Evolutionary conservation across 164 flowering plant species (phyloP), one percentile per base, ranked within the genome.

Genomic region (Magnolia changhungtana): DNA sequence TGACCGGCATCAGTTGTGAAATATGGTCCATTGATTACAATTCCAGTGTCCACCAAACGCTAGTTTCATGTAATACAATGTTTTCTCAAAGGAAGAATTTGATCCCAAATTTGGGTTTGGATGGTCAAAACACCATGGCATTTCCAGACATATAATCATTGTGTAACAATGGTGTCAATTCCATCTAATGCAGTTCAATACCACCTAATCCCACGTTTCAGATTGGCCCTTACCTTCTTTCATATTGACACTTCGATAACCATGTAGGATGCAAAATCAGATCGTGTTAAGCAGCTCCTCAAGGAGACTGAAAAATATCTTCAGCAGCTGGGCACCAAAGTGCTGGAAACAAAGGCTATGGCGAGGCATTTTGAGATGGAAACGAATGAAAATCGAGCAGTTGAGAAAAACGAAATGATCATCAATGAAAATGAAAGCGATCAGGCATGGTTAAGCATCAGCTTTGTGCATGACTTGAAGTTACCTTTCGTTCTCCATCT

Each of bases 251-350:
- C 19, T 37, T 31, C 0, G 5, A 8, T 64, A 7, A 58, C 72
- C 70, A 24, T 80, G 20, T 52, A 96, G 99, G 99, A 96, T 88
- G 97, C 99, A 63, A 96, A 96, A 82, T 96, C 99, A 52, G 99
- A 96, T 77, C 94, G 99, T 75, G 99, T 96, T 50, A 91, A 89
- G 74, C 91, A 96, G 83, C 89, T 96, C 65, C 93, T 96, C 16
- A 96, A 94, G 79, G 99, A 92, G 86, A 96, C 99, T 9, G 99
- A 96, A 80, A 96, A 90, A 75, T 96, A 96, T 86, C 96, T 96
- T 79, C 98, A 90, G 72, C 94, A 94, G 88, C 93, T 96, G 77
- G 97, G 99, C 45, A 82, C 97, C 49, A 96, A 92, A 83, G 82
- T 96, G 50, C 86, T 85, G 76, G 92, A 91, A n/a, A 93, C 99